These are phyloP conservation scores for Ananas comosus DNA, from an alignment of 176 grass and related monocot species.

Conservation along the genomic window DNA sequence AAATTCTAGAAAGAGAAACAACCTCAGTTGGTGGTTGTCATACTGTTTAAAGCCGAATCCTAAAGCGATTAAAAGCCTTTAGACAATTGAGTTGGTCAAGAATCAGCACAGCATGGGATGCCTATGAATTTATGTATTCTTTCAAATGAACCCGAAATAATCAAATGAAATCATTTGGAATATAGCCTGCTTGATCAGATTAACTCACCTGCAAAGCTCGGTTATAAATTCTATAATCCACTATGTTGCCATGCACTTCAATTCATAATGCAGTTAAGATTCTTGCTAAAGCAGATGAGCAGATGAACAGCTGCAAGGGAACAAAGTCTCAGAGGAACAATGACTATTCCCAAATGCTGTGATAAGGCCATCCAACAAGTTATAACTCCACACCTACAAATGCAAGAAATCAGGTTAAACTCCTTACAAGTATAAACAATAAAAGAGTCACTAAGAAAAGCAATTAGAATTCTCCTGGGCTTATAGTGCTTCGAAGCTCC, in stretches of 20 bases:
- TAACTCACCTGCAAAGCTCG: too few relatives aligned
- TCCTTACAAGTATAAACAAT: conserved; percentile 12
- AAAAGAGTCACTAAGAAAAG: conserved; percentile 10
- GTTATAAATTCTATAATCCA: background rate
- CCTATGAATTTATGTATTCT: too few relatives aligned
- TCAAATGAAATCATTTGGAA: too few relatives aligned
- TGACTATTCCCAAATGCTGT: background rate
- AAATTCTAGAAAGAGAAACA: background rate
- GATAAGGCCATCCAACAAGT: background rate
- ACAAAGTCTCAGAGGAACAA: background rate
- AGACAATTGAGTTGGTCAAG: background rate
- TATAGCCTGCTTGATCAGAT: too few relatives aligned
- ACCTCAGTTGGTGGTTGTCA: background rate
- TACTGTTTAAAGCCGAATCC: background rate
- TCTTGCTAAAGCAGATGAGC: background rate
- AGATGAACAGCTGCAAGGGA: background rate
- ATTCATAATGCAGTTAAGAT: background rate
- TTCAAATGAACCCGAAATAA: too few relatives aligned
- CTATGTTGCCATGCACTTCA: background rate
- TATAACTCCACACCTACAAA: background rate
- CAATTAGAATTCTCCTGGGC: conserved; percentile 25
- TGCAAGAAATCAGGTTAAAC: conserved; percentile 15
- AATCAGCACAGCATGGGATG: background rate
- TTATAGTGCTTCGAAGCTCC: conserved; percentile 41
- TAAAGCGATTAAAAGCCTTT: background rate